phyloP scores from a whole-genome alignment of 371 early-diverging fungal species.

The Batkoa obscura region DNA sequence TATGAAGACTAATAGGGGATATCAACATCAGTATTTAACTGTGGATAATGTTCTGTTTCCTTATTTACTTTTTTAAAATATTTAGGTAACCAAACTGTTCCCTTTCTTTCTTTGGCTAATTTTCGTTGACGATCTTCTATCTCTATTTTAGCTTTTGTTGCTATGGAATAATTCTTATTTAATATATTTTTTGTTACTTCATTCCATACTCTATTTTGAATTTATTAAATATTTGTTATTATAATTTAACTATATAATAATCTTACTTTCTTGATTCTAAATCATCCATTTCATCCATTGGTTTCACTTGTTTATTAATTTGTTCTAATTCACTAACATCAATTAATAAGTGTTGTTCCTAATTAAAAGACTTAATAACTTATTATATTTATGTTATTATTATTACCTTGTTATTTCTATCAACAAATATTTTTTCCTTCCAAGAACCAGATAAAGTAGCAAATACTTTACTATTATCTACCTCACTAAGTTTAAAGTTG shows the following conservation, averaged over 20 bases:
- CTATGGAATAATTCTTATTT: conserved; percentile 17
- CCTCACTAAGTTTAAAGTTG: conserved; percentile 16
- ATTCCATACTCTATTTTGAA: conserved; percentile 17
- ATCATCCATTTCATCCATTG: conserved; percentile 28
- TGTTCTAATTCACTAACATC: conserved; percentile 23
- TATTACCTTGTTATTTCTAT: conserved; percentile 9
- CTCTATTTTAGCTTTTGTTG: conserved; percentile 24
- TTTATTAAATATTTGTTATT: no score
- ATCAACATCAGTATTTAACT: no score
- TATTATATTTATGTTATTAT: conserved; percentile 1
- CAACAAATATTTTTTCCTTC: conserved; percentile 24
- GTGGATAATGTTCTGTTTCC: no score
- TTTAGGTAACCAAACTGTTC: conserved; percentile 2
- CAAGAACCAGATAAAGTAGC: conserved; percentile 34
- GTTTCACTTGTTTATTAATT: conserved; percentile 23
- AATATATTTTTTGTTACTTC: conserved; percentile 20
- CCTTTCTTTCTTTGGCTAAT: conserved; percentile 14
- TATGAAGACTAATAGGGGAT: no score
- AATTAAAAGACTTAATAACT: no score
- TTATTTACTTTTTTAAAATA: no score
- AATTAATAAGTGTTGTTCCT: conserved; percentile 17
- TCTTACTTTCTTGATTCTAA: conserved; percentile 27
- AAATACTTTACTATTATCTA: conserved; percentile 21
- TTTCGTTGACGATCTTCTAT: conserved; percentile 31
- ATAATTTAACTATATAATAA: not conserved